A percentile compares a stretch with the other conserved stretches of the same genome.
phyloP scores from a whole-genome alignment of 2,329 filamentous ascomycete genomes.

The Allantophomopsis lycopodina region DNA sequence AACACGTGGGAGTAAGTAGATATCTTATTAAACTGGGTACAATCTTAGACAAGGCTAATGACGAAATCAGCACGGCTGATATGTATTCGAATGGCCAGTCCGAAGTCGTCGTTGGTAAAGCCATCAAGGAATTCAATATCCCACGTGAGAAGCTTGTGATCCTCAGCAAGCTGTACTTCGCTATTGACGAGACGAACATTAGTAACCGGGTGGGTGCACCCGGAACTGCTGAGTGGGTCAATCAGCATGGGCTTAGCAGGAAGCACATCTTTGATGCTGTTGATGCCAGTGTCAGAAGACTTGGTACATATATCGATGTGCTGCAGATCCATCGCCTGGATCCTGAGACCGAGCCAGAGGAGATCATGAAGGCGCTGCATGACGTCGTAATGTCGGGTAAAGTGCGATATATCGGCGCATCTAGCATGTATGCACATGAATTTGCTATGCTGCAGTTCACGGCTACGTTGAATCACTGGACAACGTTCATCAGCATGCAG shows the following conservation, averaged over 20 bases:
- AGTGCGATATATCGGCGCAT: conserved; percentile 38
- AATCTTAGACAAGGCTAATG: conserved; percentile 39
- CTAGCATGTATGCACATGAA: conserved; percentile 28
- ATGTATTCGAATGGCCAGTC: conserved; percentile 27
- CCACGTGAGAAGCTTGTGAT: conserved; percentile 30
- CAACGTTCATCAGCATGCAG: conserved; percentile 39
- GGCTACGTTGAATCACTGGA: conserved; percentile 34
- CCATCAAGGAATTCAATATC: conserved; percentile 36
- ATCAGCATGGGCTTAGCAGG: conserved; percentile 35
- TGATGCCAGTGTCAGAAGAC: conserved; percentile 37
- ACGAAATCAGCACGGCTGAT: conserved; percentile 40
- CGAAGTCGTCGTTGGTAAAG: conserved; percentile 30
- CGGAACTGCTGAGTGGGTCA: conserved; percentile 4
- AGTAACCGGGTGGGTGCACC: conserved; percentile 33
- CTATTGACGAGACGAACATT: conserved; percentile 23
- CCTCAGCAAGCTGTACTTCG: conserved; percentile 14
- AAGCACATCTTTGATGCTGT: conserved; percentile 55
- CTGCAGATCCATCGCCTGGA: conserved; percentile 48
- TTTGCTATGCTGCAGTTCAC: conserved; percentile 30
- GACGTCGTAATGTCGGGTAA: conserved; percentile 43
- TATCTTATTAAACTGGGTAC: conserved; percentile 35
- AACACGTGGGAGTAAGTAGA: conserved; percentile 41
- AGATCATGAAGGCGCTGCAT: conserved; percentile 49
- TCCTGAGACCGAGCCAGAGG: conserved; percentile 31
- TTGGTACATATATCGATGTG: conserved; percentile 46